Conservation (phyloP, 805 yeast genomes). For the Metschnikowia continentalis region DNA sequence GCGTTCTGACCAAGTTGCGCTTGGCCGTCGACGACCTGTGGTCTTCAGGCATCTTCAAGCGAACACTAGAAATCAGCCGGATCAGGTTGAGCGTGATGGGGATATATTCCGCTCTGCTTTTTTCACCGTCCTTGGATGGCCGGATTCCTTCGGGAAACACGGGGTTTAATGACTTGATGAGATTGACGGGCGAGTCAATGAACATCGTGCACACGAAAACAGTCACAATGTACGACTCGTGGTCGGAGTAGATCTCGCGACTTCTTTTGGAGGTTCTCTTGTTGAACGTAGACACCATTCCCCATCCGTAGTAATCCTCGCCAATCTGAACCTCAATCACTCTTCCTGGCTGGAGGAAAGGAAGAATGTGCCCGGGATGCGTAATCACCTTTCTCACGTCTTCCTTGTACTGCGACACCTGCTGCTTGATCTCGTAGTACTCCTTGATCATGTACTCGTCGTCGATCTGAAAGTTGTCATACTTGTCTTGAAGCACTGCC, state of each 20-base stretch:
- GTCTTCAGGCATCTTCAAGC: slow-evolving; percentile 78
- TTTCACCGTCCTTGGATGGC: slow-evolving; percentile 73
- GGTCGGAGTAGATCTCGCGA: slow-evolving; percentile 65
- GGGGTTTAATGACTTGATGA: slow-evolving; percentile 75
- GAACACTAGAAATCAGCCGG: slow-evolving; percentile 67
- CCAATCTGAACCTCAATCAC: slow-evolving; percentile 64
- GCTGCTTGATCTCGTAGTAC: slow-evolving; percentile 76
- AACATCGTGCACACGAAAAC: slow-evolving; percentile 78
- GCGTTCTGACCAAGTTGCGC: slow-evolving; percentile 62
- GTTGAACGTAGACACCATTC: slow-evolving; percentile 71
- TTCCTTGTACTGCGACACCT: slow-evolving; percentile 61
- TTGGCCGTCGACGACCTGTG: slow-evolving; percentile 53
- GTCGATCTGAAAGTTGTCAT: slow-evolving; percentile 53
- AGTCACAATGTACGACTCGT: slow-evolving; percentile 83
- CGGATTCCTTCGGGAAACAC: slow-evolving; percentile 83
- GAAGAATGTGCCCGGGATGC: slow-evolving; percentile 83
- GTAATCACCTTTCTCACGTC: slow-evolving; percentile 81
- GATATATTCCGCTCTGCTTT: slow-evolving; percentile 67
- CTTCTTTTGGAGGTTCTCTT: slow-evolving; percentile 66
- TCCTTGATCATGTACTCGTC: slow-evolving; percentile 74
- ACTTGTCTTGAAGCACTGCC: slow-evolving; percentile 47
- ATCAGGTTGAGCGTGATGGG: slow-evolving; percentile 84
- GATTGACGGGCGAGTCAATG: slow-evolving; percentile 76
- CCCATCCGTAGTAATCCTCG: slow-evolving; percentile 89
- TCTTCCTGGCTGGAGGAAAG: slow-evolving; percentile 87